Evolutionary conservation across 2,329 filamentous ascomycete genomes (phyloP).

Genomic region (Hymenoscyphus infarciens): DNA sequence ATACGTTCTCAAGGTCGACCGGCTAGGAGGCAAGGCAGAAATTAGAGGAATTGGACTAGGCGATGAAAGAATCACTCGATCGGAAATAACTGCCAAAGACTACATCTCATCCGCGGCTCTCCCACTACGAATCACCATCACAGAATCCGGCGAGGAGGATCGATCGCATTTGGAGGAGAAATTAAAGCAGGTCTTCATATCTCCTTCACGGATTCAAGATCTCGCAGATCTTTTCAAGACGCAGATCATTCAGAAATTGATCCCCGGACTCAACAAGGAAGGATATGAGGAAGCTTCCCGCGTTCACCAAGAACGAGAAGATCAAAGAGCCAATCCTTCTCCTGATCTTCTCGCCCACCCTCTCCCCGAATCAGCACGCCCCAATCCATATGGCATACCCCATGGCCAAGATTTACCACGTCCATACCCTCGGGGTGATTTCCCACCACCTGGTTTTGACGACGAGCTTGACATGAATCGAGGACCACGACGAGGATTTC

Average conservation of each 20-base stretch:
- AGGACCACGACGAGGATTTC: slow-evolving; percentile 50
- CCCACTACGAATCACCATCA: slow-evolving; percentile 53
- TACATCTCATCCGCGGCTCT: slow-evolving; percentile 61
- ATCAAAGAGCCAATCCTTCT: slow-evolving; percentile 41
- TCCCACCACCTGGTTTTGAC: slow-evolving; percentile 86
- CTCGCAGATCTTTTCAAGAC: slow-evolving; percentile 70
- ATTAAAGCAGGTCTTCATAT: slow-evolving; percentile 67
- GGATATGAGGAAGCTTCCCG: slow-evolving; percentile 60
- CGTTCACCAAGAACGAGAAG: slow-evolving; percentile 41
- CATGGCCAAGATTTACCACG: slow-evolving; percentile 57
- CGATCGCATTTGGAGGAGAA: slow-evolving; percentile 46
- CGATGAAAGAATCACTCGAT: slow-evolving; percentile 74
- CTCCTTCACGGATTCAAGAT: slow-evolving; percentile 63
- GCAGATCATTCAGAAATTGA: slow-evolving; percentile 78
- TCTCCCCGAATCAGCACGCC: slow-evolving; percentile 58
- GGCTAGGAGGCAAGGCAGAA: slow-evolving; percentile 80
- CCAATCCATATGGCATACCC: slow-evolving; percentile 66
- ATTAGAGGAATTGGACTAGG: slow-evolving; percentile 75
- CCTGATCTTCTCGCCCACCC: slow-evolving; percentile 43
- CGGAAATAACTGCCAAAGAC: slow-evolving; percentile 72
- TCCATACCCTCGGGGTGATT: slow-evolving; percentile 67
- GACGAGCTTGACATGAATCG: slow-evolving; percentile 84
- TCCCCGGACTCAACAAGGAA: slow-evolving; percentile 72
- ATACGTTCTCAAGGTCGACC: slow-evolving; percentile 77
- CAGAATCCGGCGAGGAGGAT: slow-evolving; percentile 47